A percentile compares a stretch with the other conserved stretches of the same genome.
Conservation (phyloP, 1,284 basidiomycete genomes). For the Cutaneotrichosporon sp. region DNA sequence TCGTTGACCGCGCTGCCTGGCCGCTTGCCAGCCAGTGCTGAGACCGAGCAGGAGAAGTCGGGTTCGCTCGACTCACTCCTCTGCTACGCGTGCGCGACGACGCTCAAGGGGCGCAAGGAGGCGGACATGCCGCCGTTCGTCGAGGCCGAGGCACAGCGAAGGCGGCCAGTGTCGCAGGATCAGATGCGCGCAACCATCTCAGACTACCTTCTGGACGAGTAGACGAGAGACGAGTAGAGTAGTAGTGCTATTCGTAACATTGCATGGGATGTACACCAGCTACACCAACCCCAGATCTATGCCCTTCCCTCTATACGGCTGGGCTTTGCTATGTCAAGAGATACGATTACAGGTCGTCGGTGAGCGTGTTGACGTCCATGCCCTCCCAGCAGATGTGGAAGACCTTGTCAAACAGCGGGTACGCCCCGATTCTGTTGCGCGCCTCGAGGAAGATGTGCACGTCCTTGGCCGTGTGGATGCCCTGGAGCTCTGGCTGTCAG, state of each 20-base stretch:
- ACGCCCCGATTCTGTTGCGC: conserved; percentile 56
- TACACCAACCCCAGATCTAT: background rate
- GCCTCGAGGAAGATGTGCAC: conserved; percentile 58
- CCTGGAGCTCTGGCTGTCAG: conserved; percentile 54
- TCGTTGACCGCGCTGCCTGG: conserved; percentile 64
- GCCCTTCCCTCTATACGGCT: conserved; percentile 6
- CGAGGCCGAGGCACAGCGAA: background rate
- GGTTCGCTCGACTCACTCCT: conserved; percentile 58
- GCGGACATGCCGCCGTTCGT: conserved; percentile 3
- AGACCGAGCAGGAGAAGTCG: background rate
- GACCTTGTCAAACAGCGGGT: conserved; percentile 60
- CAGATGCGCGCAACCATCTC: conserved; percentile 40
- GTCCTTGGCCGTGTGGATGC: conserved; percentile 58
- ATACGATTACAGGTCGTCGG: conserved; percentile 17
- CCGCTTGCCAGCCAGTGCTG: conserved; percentile 13
- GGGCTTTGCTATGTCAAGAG: background rate
- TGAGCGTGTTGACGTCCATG: conserved; percentile 19
- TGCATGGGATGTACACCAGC: background rate
- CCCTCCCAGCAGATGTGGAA: conserved; percentile 55
- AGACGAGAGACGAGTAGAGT: too few relatives aligned
- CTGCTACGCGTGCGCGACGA: conserved; percentile 75
- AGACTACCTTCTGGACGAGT: conserved; percentile 33
- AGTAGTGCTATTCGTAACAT: background rate
- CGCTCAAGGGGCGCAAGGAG: conserved; percentile 48
- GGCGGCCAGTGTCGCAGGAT: conserved; percentile 25